phyloP scores from a whole-genome alignment of 192 early-diverging fungal species.

The Coemansia sp. region DNA sequence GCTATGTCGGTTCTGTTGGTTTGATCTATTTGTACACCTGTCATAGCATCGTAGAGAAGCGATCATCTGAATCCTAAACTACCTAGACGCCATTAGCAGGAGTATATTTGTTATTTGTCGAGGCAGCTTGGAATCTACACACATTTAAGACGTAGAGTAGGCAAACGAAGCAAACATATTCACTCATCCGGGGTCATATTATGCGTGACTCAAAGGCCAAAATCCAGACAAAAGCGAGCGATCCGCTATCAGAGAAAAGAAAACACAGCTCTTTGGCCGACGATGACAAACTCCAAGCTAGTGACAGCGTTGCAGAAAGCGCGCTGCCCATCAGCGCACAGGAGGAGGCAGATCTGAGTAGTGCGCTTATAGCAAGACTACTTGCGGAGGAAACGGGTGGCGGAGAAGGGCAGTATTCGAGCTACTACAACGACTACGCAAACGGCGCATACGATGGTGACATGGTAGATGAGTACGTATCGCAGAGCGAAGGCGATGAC shows the following conservation, averaged over 20 bases:
- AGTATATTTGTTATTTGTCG: no score
- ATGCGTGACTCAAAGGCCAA: not conserved
- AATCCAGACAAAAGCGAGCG: not conserved
- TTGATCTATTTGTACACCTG: no score
- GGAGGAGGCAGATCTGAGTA: constrained; percentile 79
- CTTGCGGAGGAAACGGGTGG: constrained; percentile 67
- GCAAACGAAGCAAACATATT: no score
- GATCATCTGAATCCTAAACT: no score
- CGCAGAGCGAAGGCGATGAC: constrained; percentile 48
- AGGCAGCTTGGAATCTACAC: no score
- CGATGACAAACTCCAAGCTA: not conserved
- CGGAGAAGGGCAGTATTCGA: constrained; percentile 56
- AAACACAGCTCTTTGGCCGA: not conserved
- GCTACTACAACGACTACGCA: constrained; percentile 57
- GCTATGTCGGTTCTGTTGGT: no score
- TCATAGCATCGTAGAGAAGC: no score
- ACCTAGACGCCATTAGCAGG: no score
- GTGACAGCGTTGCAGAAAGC: not conserved
- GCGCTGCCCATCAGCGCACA: constrained; percentile 57
- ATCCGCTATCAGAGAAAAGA: constrained; percentile 2
- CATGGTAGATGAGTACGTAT: constrained; percentile 51
- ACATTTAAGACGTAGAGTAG: no score
- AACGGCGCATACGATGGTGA: constrained; percentile 27
- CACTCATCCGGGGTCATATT: no score
- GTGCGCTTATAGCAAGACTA: constrained; percentile 76